phyloP scores from a whole-genome alignment of 441 rosid genomes.

The Pelargonium citronellum region DNA sequence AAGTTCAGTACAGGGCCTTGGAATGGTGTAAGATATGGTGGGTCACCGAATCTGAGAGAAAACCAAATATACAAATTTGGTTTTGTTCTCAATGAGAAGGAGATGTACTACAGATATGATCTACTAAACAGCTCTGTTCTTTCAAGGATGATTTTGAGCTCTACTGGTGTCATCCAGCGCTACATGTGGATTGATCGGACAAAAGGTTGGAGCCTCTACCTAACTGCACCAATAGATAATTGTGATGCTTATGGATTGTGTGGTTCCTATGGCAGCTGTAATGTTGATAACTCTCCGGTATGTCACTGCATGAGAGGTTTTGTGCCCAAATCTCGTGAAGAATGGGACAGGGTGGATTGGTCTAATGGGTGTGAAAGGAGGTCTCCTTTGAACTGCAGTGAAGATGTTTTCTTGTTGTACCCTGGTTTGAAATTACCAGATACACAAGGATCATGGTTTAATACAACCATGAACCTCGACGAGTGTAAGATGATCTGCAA shows the following conservation, averaged over 20 bases:
- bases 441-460: constrained; percentile 36
- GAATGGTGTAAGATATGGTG: constrained; percentile 18
- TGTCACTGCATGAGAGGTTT: constrained; percentile 56
- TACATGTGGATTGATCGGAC: constrained; percentile 12
- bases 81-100: constrained; percentile 16
- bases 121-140: neutral
- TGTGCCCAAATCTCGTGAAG: constrained; percentile 26
- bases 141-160: constrained; percentile 7
- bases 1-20: constrained; percentile 20
- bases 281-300: constrained; percentile 38
- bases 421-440: constrained; percentile 66
- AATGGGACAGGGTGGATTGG: constrained; percentile 58
- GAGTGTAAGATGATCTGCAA: constrained; percentile 49
- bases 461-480: constrained; percentile 34
- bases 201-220: neutral
- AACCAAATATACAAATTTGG: constrained; percentile 6
- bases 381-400: constrained; percentile 37
- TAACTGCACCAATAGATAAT: neutral
- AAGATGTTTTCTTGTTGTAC: constrained; percentile 49
- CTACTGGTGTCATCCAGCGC: constrained; percentile 8
- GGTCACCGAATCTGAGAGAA: neutral
- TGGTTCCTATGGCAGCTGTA: constrained; percentile 24
- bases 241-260: constrained; percentile 25
- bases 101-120: constrained; percentile 17
- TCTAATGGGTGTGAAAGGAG: constrained; percentile 60